Evolutionary conservation across 345 rosid species (phyloP), one percentile per base, ranked within the genome.

Genomic region (Linum usitatissimum): DNA sequence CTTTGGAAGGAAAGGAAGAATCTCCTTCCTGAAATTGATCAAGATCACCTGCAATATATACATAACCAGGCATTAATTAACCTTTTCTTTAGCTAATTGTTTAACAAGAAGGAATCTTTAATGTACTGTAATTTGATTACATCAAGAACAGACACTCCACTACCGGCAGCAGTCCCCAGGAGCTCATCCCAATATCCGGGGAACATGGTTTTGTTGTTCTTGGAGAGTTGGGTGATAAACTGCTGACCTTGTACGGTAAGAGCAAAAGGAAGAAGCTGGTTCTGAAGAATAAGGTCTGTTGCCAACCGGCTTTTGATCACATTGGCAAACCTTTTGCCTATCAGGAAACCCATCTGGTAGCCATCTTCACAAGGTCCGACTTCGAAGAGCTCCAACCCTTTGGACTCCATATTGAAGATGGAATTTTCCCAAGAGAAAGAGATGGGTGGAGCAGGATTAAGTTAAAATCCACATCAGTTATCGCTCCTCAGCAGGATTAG

Each of bases 1-100:
- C 38, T 74, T 71, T 9, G 86, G 71, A 67, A 84, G 57, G 69
- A 84, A 81, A 2, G 84, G 79, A 28, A 84, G 75, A 23, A 84
- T 80, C 75, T 84, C 90, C 73, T 84, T 84, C 78, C 90, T 78
- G 73, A 81, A 84, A 73, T 84, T 84, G 60, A 81, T 40, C 18
- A 81, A 65, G 62, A 81, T 71, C 60, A 81, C 68, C 90, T 84
- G 83, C 76, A 69, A 18, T 45, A 2, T 6, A 55, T 3, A 2
- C n/a, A 55, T 3, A 30, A 59, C 18, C 30, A 53, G 28, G 28
- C 12, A 42, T 23, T 20, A 12, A 45, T 15, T 10, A 45, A 7
- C 48, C 48, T 40, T 40, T 40, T 15, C 4, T 45, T 15, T 45
- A 3, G 10, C 17, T 5, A 12, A 10, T 1, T 10, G 17, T 45